phyloP scores from a whole-genome alignment of 2,329 filamentous ascomycete species.

The Aphanocladium album region DNA sequence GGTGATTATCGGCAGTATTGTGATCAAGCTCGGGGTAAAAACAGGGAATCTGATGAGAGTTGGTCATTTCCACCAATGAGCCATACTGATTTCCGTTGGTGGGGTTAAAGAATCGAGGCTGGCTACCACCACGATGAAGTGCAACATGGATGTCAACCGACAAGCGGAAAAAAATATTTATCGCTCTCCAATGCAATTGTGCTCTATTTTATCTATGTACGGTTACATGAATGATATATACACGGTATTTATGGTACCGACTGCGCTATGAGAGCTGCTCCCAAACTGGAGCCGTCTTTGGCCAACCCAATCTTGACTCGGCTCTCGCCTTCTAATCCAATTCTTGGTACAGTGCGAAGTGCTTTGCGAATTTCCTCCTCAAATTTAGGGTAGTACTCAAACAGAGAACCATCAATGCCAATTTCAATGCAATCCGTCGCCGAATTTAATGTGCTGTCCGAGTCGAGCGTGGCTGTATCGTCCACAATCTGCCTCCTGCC shows the following conservation, averaged over 20 bases:
- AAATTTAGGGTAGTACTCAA: constrained; percentile 69
- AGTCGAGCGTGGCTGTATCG: background rate
- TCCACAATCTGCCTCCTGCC: background rate
- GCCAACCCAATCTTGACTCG: constrained; percentile 65
- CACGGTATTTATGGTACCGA: constrained; percentile 8
- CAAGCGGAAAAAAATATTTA: background rate
- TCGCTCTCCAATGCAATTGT: background rate
- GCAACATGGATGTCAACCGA: no score
- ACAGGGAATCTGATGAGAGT: background rate
- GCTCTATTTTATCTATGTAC: background rate
- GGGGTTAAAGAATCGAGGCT: background rate
- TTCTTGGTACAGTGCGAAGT: constrained; percentile 54
- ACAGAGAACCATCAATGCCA: constrained; percentile 66
- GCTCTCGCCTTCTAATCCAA: constrained; percentile 57
- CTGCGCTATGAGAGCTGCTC: constrained; percentile 63
- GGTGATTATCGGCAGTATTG: background rate
- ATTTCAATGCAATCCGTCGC: constrained; percentile 50
- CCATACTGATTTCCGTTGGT: background rate
- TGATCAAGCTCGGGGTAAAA: background rate
- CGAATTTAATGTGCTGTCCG: constrained; percentile 17
- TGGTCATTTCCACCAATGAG: background rate
- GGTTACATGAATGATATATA: background rate
- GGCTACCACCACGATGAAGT: background rate
- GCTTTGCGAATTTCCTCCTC: constrained; percentile 61
- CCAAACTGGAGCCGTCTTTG: constrained; percentile 68